Conservation (phyloP, 306 rosid genomes). For the Vachellia collinsii region DNA sequence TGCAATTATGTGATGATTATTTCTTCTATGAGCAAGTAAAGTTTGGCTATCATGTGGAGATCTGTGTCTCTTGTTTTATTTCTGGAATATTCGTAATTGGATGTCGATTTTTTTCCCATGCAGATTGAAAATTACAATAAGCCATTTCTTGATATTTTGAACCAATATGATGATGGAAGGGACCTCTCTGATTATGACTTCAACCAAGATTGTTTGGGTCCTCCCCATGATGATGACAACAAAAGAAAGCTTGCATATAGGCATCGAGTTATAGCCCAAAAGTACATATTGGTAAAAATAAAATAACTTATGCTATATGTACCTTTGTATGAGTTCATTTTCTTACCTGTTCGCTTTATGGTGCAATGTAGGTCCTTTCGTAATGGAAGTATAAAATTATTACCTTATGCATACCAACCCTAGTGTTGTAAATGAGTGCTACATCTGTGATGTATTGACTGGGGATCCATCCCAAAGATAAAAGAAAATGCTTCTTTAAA, state of each 20-base stretch:
- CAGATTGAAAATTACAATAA: constrained; percentile 84
- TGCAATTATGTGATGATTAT: constrained; percentile 72
- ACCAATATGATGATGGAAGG: constrained; percentile 72
- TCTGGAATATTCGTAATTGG: constrained; percentile 34
- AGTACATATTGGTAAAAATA: constrained; percentile 64
- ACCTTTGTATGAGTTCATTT: constrained; percentile 14
- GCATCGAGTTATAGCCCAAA: constrained; percentile 69
- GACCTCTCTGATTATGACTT: constrained; percentile 84
- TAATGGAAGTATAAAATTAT: background rate
- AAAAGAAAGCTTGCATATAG: constrained; percentile 87
- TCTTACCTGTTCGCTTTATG: background rate
- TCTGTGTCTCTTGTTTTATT: background rate
- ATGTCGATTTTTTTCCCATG: constrained; percentile 35
- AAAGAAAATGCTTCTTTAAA: background rate
- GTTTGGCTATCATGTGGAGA: constrained; percentile 35
- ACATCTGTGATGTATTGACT: constrained; percentile 22
- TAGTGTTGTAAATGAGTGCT: constrained; percentile 25
- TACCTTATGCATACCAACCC: constrained; percentile 15
- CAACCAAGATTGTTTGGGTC: constrained; percentile 66
- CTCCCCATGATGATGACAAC: constrained; percentile 63
- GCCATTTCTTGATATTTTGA: constrained; percentile 69
- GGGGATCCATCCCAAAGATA: constrained; percentile 14
- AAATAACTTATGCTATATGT: background rate
- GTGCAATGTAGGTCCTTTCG: constrained; percentile 1
- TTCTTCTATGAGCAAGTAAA: constrained; percentile 87